Evolutionary conservation across 768 basidiomycete genomes (phyloP).

Genomic region (Coprinopsis cinerea): DNA sequence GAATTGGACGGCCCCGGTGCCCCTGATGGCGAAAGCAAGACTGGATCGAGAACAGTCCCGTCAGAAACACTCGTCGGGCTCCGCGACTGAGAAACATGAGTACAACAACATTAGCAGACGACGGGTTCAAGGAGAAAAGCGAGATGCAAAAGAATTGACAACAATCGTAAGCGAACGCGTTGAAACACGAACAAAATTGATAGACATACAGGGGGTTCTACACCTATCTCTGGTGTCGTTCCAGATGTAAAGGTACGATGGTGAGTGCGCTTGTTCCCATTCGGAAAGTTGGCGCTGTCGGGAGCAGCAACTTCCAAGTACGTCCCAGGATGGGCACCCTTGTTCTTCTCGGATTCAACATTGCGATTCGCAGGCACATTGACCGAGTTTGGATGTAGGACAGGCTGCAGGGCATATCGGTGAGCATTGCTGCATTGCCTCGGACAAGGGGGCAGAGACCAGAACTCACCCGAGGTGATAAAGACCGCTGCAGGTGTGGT

Average conservation of each 20-base stretch:
- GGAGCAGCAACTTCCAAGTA: not conserved
- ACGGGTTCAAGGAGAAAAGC: not conserved
- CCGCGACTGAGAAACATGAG: not conserved
- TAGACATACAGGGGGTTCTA: not conserved
- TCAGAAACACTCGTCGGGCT: not conserved
- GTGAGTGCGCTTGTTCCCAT: not conserved
- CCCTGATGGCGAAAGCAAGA: not conserved
- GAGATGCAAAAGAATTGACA: not conserved
- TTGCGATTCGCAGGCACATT: not conserved
- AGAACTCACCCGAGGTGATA: not conserved
- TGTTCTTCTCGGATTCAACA: not conserved
- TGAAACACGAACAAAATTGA: too few species aligned
- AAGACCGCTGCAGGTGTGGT: not conserved
- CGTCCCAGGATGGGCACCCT: not conserved
- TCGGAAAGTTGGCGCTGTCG: not conserved
- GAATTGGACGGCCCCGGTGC: not conserved
- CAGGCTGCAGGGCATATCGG: not conserved
- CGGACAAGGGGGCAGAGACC: not conserved
- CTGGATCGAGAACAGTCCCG: not conserved
- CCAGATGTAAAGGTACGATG: not conserved
- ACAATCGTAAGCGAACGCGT: not conserved
- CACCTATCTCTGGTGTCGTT: slow-evolving; percentile 3
- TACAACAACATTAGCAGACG: too few species aligned
- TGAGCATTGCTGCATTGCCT: not conserved
- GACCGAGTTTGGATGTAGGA: not conserved